Evolutionary conservation across 169 alveolate genomes (phyloP), one percentile per base, ranked within the genome.

Genomic region (Plasmodium gaboni): DNA sequence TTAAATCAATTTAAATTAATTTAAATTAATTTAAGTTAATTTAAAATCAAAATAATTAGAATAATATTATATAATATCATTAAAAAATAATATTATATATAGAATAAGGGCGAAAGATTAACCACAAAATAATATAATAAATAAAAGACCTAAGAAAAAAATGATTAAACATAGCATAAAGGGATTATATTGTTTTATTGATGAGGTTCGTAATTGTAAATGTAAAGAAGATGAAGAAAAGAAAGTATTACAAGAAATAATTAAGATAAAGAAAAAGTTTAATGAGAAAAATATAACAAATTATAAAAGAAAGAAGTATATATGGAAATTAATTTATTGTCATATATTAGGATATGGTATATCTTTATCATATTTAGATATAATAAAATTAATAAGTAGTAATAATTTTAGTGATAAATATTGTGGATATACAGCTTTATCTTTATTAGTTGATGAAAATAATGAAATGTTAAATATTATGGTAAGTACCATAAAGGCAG

Each of bases 341-440:
- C 96, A 96, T 89, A 97, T 98, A 93, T 91, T 98, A 32, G 99
- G 99, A 10, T 97, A 97, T 92, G 99, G 97, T 65, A 97, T 98
- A 22, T 99, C 97, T 50, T 93, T 98, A 74, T 99, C 99, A 3
- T 96, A 97, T 83, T 89, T 95, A 68, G 98, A 97, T 90, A 96
- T 98, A 5, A 96, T 98, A 19, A 96, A 96, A 67, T 91, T 98
- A 53, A 95, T 97, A 67, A 96, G 97, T 67, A 96, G 99, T 38
- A 53, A 96, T 4, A 96, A 97, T 83, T 97, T 93, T 92, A 90
- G 97, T 65, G 99, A 98, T 93, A 98, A 98, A 87, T 94, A 94
- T 80, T 97, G 99, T 42, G 99, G 99, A 1, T 98, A 97, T 87
- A 97, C 98, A 88, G 99, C 99, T 6, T 96, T 97, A 72, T 96